A percentile compares a stretch with the other conserved stretches of the same genome.
phyloP scores from a whole-genome alignment of 768 basidiomycete species.

The Serendipita vermifera region DNA sequence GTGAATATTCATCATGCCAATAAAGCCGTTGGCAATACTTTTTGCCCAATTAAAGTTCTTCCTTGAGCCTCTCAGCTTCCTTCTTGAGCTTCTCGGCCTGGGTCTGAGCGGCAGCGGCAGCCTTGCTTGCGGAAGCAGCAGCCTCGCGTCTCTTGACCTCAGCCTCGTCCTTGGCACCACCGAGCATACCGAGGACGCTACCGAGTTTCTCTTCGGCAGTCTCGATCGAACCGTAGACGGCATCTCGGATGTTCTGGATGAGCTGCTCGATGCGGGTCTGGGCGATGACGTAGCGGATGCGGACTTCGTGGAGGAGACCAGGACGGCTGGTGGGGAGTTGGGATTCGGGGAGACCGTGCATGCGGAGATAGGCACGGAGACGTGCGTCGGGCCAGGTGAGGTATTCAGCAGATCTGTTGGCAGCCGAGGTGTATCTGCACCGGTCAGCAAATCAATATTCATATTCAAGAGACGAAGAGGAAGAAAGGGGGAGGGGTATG shows the following conservation, averaged over 20 bases:
- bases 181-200: conserved; percentile 25
- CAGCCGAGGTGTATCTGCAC: conserved; percentile 41
- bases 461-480: conserved; percentile 9
- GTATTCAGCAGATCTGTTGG: conserved; percentile 44
- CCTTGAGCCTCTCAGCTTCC: conserved; percentile 19
- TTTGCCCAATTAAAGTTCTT: conserved; percentile 5
- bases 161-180: conserved; percentile 19
- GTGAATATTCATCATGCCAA: too few species aligned
- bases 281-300: conserved; percentile 66
- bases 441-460: neutral
- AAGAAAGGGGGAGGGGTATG: neutral
- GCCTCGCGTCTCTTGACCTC: conserved; percentile 18
- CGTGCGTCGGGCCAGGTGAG: conserved; percentile 88
- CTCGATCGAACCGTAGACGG: conserved; percentile 53
- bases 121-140: conserved; percentile 19
- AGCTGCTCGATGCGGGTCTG: conserved; percentile 43
- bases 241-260: conserved; percentile 48
- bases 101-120: conserved; percentile 21
- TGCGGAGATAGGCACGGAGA: conserved; percentile 76
- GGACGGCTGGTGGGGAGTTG: conserved; percentile 51
- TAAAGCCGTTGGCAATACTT: too few species aligned
- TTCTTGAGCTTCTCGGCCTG: conserved; percentile 18
- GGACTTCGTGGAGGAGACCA: conserved; percentile 70
- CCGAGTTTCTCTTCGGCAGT: conserved; percentile 66
- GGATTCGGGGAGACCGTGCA: conserved; percentile 60